phyloP scores from a whole-genome alignment of 2,329 filamentous ascomycete genomes.

The Scortechinia acanthostroma region DNA sequence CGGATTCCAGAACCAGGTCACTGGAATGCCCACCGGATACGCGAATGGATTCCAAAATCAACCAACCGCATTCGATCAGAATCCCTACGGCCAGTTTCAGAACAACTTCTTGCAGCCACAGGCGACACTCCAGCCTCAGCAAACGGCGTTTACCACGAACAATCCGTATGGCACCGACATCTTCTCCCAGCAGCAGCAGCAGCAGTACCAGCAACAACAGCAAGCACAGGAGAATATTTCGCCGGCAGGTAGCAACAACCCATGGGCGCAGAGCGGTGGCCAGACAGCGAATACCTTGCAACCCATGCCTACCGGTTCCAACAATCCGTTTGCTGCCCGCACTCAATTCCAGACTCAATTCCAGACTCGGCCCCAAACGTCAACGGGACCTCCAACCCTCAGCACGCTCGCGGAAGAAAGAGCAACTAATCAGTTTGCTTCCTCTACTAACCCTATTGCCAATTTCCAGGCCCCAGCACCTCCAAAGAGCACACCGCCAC shows the following conservation, averaged over 20 bases:
- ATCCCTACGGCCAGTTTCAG: conserved; percentile 56
- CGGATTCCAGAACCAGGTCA: conserved; percentile 35
- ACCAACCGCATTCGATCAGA: conserved; percentile 57
- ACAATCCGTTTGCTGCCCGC: conserved; percentile 78
- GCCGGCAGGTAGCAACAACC: conserved; percentile 84
- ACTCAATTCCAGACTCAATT: conserved; percentile 22
- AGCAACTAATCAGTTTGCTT: conserved; percentile 39
- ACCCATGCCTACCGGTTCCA: conserved; percentile 85
- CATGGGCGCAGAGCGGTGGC: conserved; percentile 70
- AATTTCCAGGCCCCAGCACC: conserved; percentile 29
- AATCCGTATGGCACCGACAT: conserved; percentile 19
- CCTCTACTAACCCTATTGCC: conserved; percentile 64
- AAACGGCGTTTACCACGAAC: conserved; percentile 34
- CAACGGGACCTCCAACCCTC: conserved; percentile 45
- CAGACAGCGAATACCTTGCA: conserved; percentile 46
- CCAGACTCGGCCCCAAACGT: conserved; percentile 52
- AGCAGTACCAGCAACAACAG: conserved; percentile 2
- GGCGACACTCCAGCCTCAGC: conserved; percentile 35
- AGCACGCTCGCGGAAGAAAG: conserved; percentile 65
- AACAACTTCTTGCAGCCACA: conserved; percentile 28
- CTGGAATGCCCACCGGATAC: background rate
- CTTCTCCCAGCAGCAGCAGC: conserved; percentile 30
- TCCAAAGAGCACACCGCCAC: background rate
- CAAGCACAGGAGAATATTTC: conserved; percentile 49
- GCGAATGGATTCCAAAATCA: conserved; percentile 38